Evolutionary conservation across 2,329 filamentous ascomycete species (phyloP), one percentile per base, ranked within the genome.

Genomic region (Waltergamsia citrina): DNA sequence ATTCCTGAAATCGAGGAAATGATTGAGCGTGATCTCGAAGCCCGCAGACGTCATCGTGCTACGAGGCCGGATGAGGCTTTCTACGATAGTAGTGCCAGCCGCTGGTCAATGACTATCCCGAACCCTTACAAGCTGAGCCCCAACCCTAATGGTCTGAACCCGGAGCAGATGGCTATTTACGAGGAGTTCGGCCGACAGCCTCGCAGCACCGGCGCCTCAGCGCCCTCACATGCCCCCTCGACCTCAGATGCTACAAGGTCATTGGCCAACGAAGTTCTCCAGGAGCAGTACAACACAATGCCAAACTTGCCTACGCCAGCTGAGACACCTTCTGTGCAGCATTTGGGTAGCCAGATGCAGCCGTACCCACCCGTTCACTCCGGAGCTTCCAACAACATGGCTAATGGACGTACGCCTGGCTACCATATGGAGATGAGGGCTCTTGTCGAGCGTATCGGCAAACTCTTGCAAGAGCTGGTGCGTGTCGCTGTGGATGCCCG

Each of bases 1-100:
- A 68, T 95, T 25, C 83, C 85, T 3, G 92, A 98, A 55, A 96
- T 98, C 38, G 90, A 98, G 54, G 84, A 93, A 41, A 83, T 94
- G 59, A 83, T 98, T 32, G 83, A 92, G 53, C 64, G 71, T 16
- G 85, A 93, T 42, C 61, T 95, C 19, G 81, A 90, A 37, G 70
- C 75, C 18, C 81, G 92, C 32, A 78, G 85, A 31, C 75, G 78
- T 27, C 86, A 94, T 56, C 77, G 81, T 39, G 63, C 77, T 29
- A 74, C 81, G 41, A 74, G 85, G 34, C 82, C 85, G 3, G 85
- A 81, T 45, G 86, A 94, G 46, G 77, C 85, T 1, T 96, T 92
- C 53, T 78, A 88, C 41, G 85, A 93, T 47, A 74, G 78, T 4
- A 74, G 74, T 15, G 75, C 95, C 45, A 94, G 81, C 52, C 79